Evolutionary conservation across 78 protist genomes (phyloP), one percentile per base, ranked within the genome.

Genomic region (Cavenderia fasciculata): DNA sequence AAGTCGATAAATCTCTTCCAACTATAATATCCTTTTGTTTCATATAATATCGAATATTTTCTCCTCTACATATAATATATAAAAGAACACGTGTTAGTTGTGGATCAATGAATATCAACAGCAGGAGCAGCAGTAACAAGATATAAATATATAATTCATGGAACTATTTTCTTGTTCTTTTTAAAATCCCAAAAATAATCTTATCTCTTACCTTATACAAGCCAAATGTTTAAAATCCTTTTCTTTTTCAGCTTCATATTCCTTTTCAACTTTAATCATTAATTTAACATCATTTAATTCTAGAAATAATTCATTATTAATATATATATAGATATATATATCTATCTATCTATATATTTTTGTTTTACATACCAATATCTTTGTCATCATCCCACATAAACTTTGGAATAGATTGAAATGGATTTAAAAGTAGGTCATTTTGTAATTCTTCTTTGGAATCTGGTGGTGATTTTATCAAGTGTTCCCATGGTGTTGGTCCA

Each of bases 231-330:
- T 78, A 31, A 29, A 65, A 25, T 78, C 87, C 40, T 44, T 78
- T 34, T 78, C 87, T 52, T 57, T 78, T 40, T 78, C 87, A 31
- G 69, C 43, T 23, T 78, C 70, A 52, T 78, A 78, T 62, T 78
- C 87, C 19, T 52, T 78, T 52, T 78, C 87, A 7, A 78, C 44
- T 52, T 12, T 52, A 40, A 78, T 66, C 69, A 78, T 78, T 63
- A 29, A 47, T 52, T 51, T 78, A 12, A 78, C 5, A 65, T 78
- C 87, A 36, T 57, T 65, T 40, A 65, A 52, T 36, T 72, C 79
- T 27, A 16, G 27, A 12, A 56, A 56, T 19, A 56, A 56, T 27
- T 27, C 10, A 27, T 27, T 5, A 54, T 54, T 54, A 54, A 54
- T 54, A 54, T 6, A 19, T 54, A 11, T 23, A 18, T 54, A 8